Conservation (phyloP, 768 basidiomycete genomes). For the Rhodotorula diobovata region DNA sequence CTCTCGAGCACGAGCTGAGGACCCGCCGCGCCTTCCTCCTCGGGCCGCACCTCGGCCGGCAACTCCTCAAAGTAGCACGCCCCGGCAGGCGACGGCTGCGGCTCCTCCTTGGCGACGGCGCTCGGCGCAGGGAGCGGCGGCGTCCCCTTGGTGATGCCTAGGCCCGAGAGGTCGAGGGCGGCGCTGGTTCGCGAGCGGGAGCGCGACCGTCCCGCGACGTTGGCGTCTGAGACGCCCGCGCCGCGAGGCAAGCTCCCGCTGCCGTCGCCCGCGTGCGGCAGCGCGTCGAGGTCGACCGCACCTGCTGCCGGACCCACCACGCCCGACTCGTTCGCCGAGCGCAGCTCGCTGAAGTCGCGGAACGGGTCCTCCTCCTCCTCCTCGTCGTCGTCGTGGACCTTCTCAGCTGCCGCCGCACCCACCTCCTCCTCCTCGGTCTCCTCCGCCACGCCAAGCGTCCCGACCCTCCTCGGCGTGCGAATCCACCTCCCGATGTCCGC, state of each 20-base stretch:
- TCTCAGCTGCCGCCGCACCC: constrained; percentile 4
- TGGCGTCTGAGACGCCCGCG: background rate
- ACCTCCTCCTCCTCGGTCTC: constrained; percentile 30
- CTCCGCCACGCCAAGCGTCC: constrained; percentile 18
- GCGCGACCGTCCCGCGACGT: too few relatives aligned
- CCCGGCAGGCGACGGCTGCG: constrained; percentile 3
- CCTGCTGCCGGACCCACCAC: background rate
- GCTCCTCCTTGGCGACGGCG: background rate
- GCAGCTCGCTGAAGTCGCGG: constrained; percentile 21
- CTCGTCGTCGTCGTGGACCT: constrained; percentile 31
- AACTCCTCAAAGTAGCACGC: constrained; percentile 14
- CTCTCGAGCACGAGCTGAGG: constrained; percentile 20
- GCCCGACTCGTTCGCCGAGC: constrained; percentile 9
- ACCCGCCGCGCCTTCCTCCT: constrained; percentile 40
- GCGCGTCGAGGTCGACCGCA: constrained; percentile 2
- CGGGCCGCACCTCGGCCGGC: constrained; percentile 45
- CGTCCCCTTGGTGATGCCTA: constrained; percentile 36
- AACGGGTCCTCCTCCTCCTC: constrained; percentile 32
- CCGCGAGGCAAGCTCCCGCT: background rate
- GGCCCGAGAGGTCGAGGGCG: constrained; percentile 13
- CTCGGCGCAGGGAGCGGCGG: background rate
- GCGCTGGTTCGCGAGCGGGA: background rate
- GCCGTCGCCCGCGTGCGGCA: constrained; percentile 21
- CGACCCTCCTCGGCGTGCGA: constrained; percentile 38
- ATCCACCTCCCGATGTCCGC: constrained; percentile 46